Evolutionary conservation across 768 basidiomycete genomes (phyloP), one percentile per base, ranked within the genome.

Genomic region (Brasilioporus rufonigricans): DNA sequence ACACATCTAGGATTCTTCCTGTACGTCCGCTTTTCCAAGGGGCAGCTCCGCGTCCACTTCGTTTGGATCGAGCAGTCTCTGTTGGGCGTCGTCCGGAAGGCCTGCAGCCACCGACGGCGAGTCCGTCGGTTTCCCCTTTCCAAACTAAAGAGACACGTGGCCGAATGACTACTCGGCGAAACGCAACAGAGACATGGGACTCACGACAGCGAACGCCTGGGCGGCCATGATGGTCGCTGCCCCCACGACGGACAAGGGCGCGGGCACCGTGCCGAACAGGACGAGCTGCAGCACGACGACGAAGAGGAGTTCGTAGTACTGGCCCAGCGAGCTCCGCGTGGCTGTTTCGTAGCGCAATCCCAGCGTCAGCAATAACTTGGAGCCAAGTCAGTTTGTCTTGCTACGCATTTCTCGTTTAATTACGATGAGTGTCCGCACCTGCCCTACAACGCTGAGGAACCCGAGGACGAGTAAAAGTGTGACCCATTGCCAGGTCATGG

Each of bases 251-350:
- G 85, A 87, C 27, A 87, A 71, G 2, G 74, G 58, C 1, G 86
- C 79, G 0, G 88, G 89, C 6, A 73, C 66, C 1, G 77, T 77
- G 43, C 82, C 74, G 68, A 92, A 89, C 61, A 88, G 78, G 39
- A 86, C 57, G 5, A 80, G 73, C 65, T 93, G 87, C 12, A 91
- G 73, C 16, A 84, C 65, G 3, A 79, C 73, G 0, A 88, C 83
- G 63, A 86, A 91, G n/a, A 90, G 73, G 35, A 91, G 78, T 65
- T 81, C 79, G 5, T 76, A 71, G 61, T 86, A 91, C 5, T 86
- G 69, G 0, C 80, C 85, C 60, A 90, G 72, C 1, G 83, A 74
- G 0, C 83, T 86, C 39, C 86, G 71, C 0, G 83, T 81, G 0
- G 84, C 87, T 8, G 82, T 82, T 65, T 89, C 86, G 2, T 80